Evolutionary conservation across 257 asterid species (phyloP), one percentile per base, ranked within the genome.

Genomic region (Paulownia fortunei): DNA sequence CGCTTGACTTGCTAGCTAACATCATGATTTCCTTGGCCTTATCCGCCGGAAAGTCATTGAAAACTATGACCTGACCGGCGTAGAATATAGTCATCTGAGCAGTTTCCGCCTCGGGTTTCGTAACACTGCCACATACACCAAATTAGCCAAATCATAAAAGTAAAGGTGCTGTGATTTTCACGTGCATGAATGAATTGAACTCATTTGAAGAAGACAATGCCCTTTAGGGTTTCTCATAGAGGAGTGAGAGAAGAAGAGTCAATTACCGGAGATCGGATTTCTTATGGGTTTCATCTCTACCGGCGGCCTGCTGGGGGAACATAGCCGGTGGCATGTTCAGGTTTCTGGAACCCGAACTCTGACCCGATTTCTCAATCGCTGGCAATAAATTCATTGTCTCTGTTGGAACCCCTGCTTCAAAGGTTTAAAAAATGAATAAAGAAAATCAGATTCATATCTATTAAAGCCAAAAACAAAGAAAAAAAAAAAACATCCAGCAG

Each of bases 81-180:
- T 87, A 87, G 78, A 87, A 87, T 73, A 87, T 85, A n/a, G 91
- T 87, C 87, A 87, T 13, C 81, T 82, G 91, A 52, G 87, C 87
- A 32, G 84, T 72, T 55, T 63, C 86, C 59, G 66, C 51, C 80
- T 58, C 79, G 19, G 80, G 30, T 71, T 65, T 77, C 39, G 41
- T 10, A 2, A 13, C 73, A 26, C 83, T 82, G 72, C 12, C 27
- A 13, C 46, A 49, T 8, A 37, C 16, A 77, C 36, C 49, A n/a
- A 16, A 44, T 41, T 9, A 46, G 11, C 34, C 10, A 19, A 32
- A 60, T 4, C 0, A 5, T 49, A 10, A 21, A 21, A 21, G 8
- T 15, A 27, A 5, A 16, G 16, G 23, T 8, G 18, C 32, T 4
- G 58, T 18, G 23, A 21, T 30, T 21, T 67, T 23, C 19, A 42